These are phyloP conservation scores for Madurella mycetomatis DNA, from an alignment of 2,329 filamentous ascomycete genomes.

Conservation along the genomic window DNA sequence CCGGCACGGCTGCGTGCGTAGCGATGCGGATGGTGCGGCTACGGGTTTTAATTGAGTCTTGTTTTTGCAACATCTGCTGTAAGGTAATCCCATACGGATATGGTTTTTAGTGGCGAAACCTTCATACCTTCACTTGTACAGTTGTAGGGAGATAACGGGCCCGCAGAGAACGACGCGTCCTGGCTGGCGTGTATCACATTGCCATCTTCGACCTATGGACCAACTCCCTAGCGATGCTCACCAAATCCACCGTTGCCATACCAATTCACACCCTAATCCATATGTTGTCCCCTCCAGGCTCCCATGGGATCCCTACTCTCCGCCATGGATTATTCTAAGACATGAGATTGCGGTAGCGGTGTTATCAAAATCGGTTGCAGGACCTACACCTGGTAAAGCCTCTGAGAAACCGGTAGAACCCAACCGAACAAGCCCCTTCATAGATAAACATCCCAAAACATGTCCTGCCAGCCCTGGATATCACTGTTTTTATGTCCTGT, in stretches of 20 bases:
- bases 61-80: too few relatives aligned
- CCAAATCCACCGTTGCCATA: background rate
- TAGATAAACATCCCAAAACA: background rate
- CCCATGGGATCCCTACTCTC: conserved; percentile 1
- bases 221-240: too few relatives aligned
- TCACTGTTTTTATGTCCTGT: background rate
- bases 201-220: too few relatives aligned
- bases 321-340: background rate
- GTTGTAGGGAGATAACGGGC: too few relatives aligned
- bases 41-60: too few relatives aligned
- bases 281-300: background rate
- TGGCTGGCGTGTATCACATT: too few relatives aligned
- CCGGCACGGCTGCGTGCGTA: too few relatives aligned
- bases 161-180: too few relatives aligned
- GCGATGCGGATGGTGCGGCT: too few relatives aligned
- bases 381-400: background rate
- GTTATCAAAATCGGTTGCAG: background rate
- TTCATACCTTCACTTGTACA: too few relatives aligned
- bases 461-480: background rate
- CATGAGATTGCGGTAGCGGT: background rate
- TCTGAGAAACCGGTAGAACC: background rate
- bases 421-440: background rate
- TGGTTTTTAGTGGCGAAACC: too few relatives aligned
- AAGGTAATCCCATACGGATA: too few relatives aligned
- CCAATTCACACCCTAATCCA: background rate